Percentiles rank a stretch among this genome's conserved stretches.
Conservation (phyloP, 2,329 filamentous ascomycete genomes). For the Cryphonectria carpinicola region DNA sequence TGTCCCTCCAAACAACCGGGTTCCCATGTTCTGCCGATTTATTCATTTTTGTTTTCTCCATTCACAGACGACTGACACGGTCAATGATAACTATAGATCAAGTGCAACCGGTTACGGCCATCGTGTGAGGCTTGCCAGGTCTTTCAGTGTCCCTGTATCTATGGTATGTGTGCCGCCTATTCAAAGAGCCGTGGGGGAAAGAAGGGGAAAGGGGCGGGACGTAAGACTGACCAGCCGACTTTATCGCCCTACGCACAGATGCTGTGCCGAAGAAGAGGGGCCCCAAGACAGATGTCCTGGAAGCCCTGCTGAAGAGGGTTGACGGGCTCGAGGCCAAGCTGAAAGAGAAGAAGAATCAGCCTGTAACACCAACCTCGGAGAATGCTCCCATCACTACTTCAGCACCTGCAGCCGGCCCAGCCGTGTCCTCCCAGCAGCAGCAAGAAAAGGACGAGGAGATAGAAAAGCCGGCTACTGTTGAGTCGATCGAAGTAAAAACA, state of each 20-base stretch:
- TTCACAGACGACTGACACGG: slow-evolving; percentile 21
- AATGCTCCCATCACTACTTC: slow-evolving; percentile 33
- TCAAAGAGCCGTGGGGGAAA: background rate
- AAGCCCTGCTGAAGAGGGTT: slow-evolving; percentile 81
- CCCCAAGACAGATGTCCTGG: slow-evolving; percentile 86
- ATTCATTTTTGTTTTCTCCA: background rate
- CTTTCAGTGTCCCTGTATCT: slow-evolving; percentile 86
- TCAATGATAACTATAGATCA: slow-evolving; percentile 65
- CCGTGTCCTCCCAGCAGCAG: slow-evolving; percentile 20
- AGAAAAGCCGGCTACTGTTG: slow-evolving; percentile 31
- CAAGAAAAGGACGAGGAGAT: slow-evolving; percentile 30
- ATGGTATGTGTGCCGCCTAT: slow-evolving; percentile 63
- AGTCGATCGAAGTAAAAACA: slow-evolving; percentile 44
- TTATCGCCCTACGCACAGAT: slow-evolving; percentile 53
- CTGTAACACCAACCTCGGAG: slow-evolving; percentile 35
- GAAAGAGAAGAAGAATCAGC: slow-evolving; percentile 60
- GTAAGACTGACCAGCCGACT: slow-evolving; percentile 18
- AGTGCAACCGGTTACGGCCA: slow-evolving; percentile 84
- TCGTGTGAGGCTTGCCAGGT: slow-evolving; percentile 88
- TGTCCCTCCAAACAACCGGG: background rate
- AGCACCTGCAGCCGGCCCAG: slow-evolving; percentile 12
- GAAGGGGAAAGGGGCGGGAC: too few species aligned
- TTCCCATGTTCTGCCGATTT: background rate
- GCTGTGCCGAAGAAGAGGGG: slow-evolving; percentile 88
- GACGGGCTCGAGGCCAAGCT: slow-evolving; percentile 82